Evolutionary conservation across 2,329 filamentous ascomycete genomes (phyloP).

Genomic region (Chlorencoelia australis): DNA sequence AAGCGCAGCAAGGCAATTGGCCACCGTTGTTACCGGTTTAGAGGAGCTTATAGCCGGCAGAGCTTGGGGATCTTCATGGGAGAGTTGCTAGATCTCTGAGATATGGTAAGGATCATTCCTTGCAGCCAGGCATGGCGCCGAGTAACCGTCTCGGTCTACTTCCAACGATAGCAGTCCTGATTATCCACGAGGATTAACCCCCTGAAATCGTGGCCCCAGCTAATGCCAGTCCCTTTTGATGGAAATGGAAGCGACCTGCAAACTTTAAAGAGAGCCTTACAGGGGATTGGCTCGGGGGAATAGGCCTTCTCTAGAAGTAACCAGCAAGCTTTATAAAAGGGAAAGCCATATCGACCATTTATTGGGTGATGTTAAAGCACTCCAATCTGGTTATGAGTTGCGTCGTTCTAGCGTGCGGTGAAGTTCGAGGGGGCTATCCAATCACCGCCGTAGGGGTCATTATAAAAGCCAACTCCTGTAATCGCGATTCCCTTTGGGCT

Average conservation of each 20-base stretch:
- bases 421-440: not conserved
- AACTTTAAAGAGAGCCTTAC: not conserved
- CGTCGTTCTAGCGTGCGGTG: slow-evolving; percentile 4
- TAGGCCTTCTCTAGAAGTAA: slow-evolving; percentile 4
- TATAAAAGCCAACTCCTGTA: slow-evolving; percentile 1
- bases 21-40: not conserved
- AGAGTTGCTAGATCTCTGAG: slow-evolving; percentile 1
- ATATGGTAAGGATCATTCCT: slow-evolving; percentile 1
- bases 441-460: not conserved
- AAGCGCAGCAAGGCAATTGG: slow-evolving; percentile 1
- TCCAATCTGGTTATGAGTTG: not conserved
- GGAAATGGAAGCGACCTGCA: slow-evolving; percentile 3
- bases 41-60: slow-evolving; percentile 1
- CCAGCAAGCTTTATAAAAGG: slow-evolving; percentile 4
- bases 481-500: not conserved
- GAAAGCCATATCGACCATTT: slow-evolving; percentile 4
- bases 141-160: not conserved
- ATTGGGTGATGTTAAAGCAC: not conserved
- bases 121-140: not conserved
- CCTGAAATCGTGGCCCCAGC: slow-evolving; percentile 3
- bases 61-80: not conserved
- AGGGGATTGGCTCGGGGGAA: slow-evolving; percentile 1
- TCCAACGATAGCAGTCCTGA: slow-evolving; percentile 4
- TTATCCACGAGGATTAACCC: not conserved
- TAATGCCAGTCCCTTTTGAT: not conserved